Base-by-base conservation (phyloP, 164 flowering plant species). In the Cinnamomum chago region DNA sequence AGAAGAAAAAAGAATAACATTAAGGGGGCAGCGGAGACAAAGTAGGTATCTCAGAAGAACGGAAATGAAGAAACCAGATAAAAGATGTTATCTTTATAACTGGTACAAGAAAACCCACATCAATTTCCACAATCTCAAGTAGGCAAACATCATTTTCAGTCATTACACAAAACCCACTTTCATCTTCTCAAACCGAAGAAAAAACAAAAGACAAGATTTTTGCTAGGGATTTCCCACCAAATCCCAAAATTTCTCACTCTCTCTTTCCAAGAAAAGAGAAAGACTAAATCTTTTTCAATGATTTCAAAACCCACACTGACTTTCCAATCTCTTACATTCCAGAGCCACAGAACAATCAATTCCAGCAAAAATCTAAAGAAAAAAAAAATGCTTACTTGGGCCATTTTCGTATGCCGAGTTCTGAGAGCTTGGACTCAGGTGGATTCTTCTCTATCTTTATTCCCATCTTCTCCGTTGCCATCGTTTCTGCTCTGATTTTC, bases 351-450 rank as follows among this genome's bases (percentile, higher is more conserved):
- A 55, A 55, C 1, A 55, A 55, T 18, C 60, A 55, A 55, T 55
- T 55, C n/a, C n/a, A 5, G n/a, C 60, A 55, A 55, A 14, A 55
- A 40, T 40, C 10, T 55, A 3, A 55, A 17, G 60, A 55, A 55
- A 15, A 17, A 24, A 23, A 24, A 15, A 40, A 40, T 22, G 47
- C 76, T 25, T 85, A 90, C 97, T 90, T 90, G 82, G 97, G 89
- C 97, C 97, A 92, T 14, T 75, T 76, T 50, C 86, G 74, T n/a
- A 92, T 91, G 27, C 94, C 95, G 51, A 92, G 92, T 9, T 88
- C 79, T 24, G 89, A 50, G 70, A 90, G 94, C 73, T 82, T 88
- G 58, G 97, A 80, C 68, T 92, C 95, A 24, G 91, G 85, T 70
- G 97, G 95, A 79, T 88, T 89, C 47, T 62, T 83, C 67, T 85